Conservation (phyloP, 2,329 filamentous ascomycete genomes). For the Verticillium dahliae region DNA sequence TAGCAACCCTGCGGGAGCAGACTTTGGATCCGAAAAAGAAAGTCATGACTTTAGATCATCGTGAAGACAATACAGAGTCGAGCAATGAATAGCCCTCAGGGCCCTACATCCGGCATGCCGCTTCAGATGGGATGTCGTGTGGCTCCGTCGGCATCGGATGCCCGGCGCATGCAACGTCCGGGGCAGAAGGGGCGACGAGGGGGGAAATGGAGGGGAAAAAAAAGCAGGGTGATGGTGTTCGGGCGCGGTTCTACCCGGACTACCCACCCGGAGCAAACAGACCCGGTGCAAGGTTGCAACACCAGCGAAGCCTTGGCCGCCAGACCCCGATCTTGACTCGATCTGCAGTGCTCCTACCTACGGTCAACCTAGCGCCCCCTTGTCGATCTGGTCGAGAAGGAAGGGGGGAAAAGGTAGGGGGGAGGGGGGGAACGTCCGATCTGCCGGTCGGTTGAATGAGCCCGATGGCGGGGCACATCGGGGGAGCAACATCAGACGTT, state of each 20-base stretch:
- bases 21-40: too few relatives aligned
- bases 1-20: too few relatives aligned
- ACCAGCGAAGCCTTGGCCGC: not conserved
- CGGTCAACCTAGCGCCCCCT: not conserved
- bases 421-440: not conserved
- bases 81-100: too few relatives aligned
- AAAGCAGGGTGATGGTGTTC: too few relatives aligned
- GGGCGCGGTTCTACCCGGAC: not conserved
- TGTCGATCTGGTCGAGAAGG: not conserved
- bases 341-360: not conserved
- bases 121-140: too few relatives aligned
- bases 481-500: not conserved
- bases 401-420: not conserved
- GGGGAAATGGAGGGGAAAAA: too few relatives aligned
- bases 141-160: too few relatives aligned
- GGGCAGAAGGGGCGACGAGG: too few relatives aligned
- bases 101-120: too few relatives aligned
- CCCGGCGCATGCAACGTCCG: too few relatives aligned
- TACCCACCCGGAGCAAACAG: not conserved
- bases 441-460: not conserved
- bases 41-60: too few relatives aligned
- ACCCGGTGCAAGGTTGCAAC: not conserved
- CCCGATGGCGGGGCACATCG: not conserved
- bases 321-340: not conserved
- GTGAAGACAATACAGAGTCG: too few relatives aligned